Evolutionary conservation across 345 rosid genomes (phyloP).

Genomic region (Hevea brasiliensis): DNA sequence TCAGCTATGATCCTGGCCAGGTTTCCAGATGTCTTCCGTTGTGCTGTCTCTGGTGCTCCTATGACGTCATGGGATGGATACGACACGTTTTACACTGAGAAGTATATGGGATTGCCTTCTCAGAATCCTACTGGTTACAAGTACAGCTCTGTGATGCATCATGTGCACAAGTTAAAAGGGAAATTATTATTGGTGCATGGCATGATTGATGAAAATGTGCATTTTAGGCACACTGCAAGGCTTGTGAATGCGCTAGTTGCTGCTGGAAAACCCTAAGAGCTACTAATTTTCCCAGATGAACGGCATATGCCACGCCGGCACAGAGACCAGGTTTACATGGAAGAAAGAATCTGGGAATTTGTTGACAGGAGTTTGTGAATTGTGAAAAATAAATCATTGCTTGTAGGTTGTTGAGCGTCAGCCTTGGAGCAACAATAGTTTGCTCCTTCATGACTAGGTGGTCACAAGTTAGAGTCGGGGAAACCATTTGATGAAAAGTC

Average conservation of each 20-base stretch:
- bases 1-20: slow-evolving; percentile 67
- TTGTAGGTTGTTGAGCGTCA: neutral
- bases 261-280: slow-evolving; percentile 67
- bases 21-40: slow-evolving; percentile 65
- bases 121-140: slow-evolving; percentile 42
- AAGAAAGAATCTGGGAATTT: slow-evolving; percentile 91
- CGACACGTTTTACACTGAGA: slow-evolving; percentile 88
- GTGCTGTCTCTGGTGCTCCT: slow-evolving; percentile 85
- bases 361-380: slow-evolving; percentile 66
- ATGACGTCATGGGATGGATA: slow-evolving; percentile 98
- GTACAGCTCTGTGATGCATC: slow-evolving; percentile 72
- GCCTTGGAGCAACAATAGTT: too few relatives aligned
- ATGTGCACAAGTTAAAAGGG: slow-evolving; percentile 61
- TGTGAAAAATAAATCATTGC: neutral
- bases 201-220: slow-evolving; percentile 96
- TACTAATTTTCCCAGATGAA: slow-evolving; percentile 83
- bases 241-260: slow-evolving; percentile 79
- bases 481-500: too few relatives aligned
- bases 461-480: too few relatives aligned
- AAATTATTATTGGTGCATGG: slow-evolving; percentile 77
- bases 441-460: neutral
- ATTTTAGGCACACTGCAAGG: slow-evolving; percentile 90
- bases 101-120: slow-evolving; percentile 84
- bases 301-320: slow-evolving; percentile 79
- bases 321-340: slow-evolving; percentile 78